phyloP scores from a whole-genome alignment of 2,329 filamentous ascomycete species.

The Graphilbum sp. region DNA sequence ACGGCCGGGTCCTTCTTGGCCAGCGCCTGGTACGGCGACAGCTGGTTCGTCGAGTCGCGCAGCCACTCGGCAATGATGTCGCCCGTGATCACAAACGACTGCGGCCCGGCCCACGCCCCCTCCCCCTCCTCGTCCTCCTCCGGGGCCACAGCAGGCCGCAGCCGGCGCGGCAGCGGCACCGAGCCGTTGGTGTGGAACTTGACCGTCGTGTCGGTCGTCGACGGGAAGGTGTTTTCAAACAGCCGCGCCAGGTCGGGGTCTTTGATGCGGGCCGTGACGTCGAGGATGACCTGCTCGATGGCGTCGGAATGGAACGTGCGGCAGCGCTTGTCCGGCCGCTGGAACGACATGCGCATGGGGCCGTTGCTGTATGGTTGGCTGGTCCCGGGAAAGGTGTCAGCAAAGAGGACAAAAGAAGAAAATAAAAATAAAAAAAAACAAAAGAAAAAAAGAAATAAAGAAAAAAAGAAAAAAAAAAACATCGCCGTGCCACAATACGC shows the following conservation, averaged over 20 bases:
- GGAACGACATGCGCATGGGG: constrained; percentile 65
- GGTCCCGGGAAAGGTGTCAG: too few relatives aligned
- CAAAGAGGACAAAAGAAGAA: background rate
- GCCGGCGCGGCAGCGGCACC: constrained; percentile 4
- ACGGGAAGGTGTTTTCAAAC: constrained; percentile 92
- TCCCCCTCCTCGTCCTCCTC: constrained; percentile 24
- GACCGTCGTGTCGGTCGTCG: constrained; percentile 78
- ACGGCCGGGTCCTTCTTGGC: constrained; percentile 68
- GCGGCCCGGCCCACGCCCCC: constrained; percentile 63
- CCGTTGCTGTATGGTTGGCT: constrained; percentile 70
- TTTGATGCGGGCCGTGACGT: constrained; percentile 63
- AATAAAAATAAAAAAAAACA: background rate
- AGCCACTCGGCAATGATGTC: constrained; percentile 19
- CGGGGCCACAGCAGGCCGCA: too few relatives aligned
- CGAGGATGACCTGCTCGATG: constrained; percentile 75
- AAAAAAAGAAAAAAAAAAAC: too few relatives aligned
- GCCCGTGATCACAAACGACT: constrained; percentile 64
- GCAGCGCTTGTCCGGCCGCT: constrained; percentile 65
- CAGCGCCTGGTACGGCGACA: constrained; percentile 75
- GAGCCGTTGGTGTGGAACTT: constrained; percentile 63
- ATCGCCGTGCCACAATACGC: too few relatives aligned
- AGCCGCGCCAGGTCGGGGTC: constrained; percentile 80
- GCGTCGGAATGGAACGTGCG: constrained; percentile 77
- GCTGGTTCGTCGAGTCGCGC: constrained; percentile 47
- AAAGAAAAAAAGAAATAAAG: too few relatives aligned